phyloP scores from a whole-genome alignment of 768 basidiomycete species.

The Pleurotus ostreatus region DNA sequence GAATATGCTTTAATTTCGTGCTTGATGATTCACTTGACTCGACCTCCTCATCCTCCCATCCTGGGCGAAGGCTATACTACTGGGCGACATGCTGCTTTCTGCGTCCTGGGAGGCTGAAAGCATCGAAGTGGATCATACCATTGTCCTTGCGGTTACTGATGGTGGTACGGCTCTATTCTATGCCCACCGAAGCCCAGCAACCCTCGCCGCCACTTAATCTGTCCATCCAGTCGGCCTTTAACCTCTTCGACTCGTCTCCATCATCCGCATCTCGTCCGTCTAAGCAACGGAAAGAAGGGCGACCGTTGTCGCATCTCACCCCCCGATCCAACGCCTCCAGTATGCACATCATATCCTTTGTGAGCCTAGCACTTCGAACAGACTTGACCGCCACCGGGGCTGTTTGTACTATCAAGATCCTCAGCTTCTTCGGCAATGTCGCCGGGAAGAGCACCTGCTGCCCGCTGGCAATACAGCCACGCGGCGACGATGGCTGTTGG shows the following conservation, averaged over 20 bases:
- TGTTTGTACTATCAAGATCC: conserved; percentile 23
- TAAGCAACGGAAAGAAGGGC: neutral
- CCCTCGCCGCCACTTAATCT: conserved; percentile 13
- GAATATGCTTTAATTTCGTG: too few species aligned
- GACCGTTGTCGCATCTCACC: neutral
- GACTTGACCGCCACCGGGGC: conserved; percentile 17
- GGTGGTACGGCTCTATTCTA: too few species aligned
- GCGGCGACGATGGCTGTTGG: neutral
- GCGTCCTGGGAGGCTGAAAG: too few species aligned
- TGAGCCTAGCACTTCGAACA: conserved; percentile 17
- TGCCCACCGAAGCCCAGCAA: conserved; percentile 7
- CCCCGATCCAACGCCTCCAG: conserved; percentile 13
- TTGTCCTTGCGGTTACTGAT: too few species aligned
- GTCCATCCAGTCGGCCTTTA: conserved; percentile 18
- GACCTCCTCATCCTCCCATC: too few species aligned
- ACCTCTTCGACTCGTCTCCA: conserved; percentile 3
- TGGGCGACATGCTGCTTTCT: too few species aligned
- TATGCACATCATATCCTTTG: conserved; percentile 24
- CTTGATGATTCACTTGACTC: too few species aligned
- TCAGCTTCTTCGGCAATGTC: conserved; percentile 21
- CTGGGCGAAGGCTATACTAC: too few species aligned
- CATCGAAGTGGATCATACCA: too few species aligned
- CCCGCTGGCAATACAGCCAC: too few species aligned
- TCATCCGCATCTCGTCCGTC: neutral
- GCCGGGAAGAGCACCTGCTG: conserved; percentile 15